Evolutionary conservation across 75 land plant species (phyloP).

Genomic region (Cryptomeria japonica): DNA sequence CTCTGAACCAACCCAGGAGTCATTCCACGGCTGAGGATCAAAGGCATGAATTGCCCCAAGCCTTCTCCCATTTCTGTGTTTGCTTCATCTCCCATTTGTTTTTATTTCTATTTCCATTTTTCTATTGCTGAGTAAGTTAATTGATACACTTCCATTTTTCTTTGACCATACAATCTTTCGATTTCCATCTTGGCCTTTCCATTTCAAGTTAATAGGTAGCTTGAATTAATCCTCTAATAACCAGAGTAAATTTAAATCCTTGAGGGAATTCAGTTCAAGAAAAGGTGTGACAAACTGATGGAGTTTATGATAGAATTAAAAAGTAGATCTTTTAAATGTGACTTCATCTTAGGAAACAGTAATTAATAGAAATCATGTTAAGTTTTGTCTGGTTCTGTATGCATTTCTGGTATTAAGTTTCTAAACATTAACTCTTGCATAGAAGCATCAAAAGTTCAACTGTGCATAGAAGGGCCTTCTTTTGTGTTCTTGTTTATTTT

Average conservation of each 20-base stretch:
- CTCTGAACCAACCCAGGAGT: not conserved
- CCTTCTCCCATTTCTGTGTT: not conserved
- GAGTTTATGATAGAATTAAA: not conserved
- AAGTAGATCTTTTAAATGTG: not conserved
- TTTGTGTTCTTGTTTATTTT: not conserved
- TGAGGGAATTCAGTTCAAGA: not conserved
- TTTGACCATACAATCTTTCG: not conserved
- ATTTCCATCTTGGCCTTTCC: not conserved
- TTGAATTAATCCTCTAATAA: not conserved
- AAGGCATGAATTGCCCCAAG: not conserved
- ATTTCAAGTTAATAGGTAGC: not conserved
- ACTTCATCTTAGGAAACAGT: not conserved
- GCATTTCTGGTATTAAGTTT: not conserved
- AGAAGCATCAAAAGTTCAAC: not conserved
- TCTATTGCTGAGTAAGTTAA: not conserved
- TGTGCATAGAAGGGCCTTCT: not conserved
- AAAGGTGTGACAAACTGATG: not conserved
- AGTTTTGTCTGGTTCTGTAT: not conserved
- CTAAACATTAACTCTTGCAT: not conserved
- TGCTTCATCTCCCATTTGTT: not conserved
- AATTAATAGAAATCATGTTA: not conserved
- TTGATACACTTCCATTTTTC: not conserved
- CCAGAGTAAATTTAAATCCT: not conserved
- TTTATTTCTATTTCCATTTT: not conserved
- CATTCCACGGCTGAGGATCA: not conserved